These are phyloP conservation scores for Rosa hybrid DNA, from an alignment of 331 rosid genomes.

Conservation along the genomic window DNA sequence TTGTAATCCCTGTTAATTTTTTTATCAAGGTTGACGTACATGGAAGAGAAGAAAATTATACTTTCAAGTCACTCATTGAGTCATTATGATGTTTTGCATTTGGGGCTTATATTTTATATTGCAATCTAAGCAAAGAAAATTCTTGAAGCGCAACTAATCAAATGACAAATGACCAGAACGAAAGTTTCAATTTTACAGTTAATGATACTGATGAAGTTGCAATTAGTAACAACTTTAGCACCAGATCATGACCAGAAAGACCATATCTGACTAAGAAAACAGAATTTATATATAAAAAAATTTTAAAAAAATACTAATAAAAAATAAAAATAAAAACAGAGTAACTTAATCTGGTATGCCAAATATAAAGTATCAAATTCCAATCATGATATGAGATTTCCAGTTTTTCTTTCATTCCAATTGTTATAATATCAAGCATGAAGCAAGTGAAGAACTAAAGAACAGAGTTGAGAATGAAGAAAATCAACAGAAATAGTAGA, in stretches of 20 bases:
- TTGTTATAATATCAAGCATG: background rate
- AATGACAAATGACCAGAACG: background rate
- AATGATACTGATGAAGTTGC: background rate
- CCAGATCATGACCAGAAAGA: background rate
- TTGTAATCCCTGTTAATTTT: background rate
- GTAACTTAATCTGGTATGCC: background rate
- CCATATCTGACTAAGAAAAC: background rate
- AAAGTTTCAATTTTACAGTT: background rate
- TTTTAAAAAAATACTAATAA: too few species aligned
- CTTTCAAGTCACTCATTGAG: conserved; percentile 68
- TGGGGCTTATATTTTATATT: background rate
- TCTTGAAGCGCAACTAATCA: background rate
- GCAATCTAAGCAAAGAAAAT: conserved; percentile 38
- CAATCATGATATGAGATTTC: background rate
- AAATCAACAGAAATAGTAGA: background rate
- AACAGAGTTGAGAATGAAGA: background rate
- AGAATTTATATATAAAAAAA: background rate
- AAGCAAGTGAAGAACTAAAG: background rate
- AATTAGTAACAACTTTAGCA: background rate
- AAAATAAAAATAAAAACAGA: background rate
- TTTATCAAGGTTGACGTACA: conserved; percentile 12
- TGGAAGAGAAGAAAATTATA: conserved; percentile 35
- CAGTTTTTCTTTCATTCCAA: background rate
- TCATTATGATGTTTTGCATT: conserved; percentile 29
- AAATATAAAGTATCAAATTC: background rate